A percentile compares a stretch with the other conserved stretches of the same genome.
phyloP scores from a whole-genome alignment of 352 stramenopile genomes.

The Aphanomyces astaci region DNA sequence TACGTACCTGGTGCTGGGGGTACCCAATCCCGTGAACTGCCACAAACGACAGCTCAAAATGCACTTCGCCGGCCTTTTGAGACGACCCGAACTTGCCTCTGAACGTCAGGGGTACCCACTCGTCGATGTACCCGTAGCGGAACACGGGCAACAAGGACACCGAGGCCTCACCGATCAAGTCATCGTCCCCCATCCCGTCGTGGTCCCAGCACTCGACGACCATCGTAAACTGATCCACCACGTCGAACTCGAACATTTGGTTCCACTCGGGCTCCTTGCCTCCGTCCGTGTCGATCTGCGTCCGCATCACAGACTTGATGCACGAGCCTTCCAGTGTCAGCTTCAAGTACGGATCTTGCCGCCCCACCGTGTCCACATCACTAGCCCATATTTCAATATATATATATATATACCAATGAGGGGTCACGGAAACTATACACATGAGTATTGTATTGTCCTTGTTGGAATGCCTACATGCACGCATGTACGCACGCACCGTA shows the following conservation, averaged over 20 bases:
- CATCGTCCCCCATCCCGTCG: constrained; percentile 83
- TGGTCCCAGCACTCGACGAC: constrained; percentile 88
- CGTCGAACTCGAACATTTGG: constrained; percentile 73
- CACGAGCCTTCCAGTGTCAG: constrained; percentile 65
- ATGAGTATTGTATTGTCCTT: too few relatives aligned
- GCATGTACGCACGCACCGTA: constrained; percentile 28
- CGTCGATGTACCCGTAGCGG: constrained; percentile 78
- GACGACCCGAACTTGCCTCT: constrained; percentile 84
- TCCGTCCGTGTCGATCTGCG: constrained; percentile 81
- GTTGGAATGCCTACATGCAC: neutral
- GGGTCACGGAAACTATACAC: too few relatives aligned
- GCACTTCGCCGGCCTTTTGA: constrained; percentile 76
- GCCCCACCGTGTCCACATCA: constrained; percentile 62
- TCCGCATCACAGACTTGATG: constrained; percentile 68
- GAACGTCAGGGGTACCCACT: constrained; percentile 83
- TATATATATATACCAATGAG: too few relatives aligned
- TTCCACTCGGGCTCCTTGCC: constrained; percentile 80
- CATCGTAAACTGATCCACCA: constrained; percentile 91
- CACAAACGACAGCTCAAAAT: constrained; percentile 83
- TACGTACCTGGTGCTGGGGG: constrained; percentile 76
- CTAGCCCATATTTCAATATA: too few relatives aligned
- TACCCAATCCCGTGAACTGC: constrained; percentile 73
- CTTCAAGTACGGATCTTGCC: constrained; percentile 74
- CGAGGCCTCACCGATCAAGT: constrained; percentile 72
- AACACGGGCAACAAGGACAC: constrained; percentile 88